Evolutionary conservation across 2,329 filamentous ascomycete species (phyloP).

Genomic region (Paracoccidioides lutzii): DNA sequence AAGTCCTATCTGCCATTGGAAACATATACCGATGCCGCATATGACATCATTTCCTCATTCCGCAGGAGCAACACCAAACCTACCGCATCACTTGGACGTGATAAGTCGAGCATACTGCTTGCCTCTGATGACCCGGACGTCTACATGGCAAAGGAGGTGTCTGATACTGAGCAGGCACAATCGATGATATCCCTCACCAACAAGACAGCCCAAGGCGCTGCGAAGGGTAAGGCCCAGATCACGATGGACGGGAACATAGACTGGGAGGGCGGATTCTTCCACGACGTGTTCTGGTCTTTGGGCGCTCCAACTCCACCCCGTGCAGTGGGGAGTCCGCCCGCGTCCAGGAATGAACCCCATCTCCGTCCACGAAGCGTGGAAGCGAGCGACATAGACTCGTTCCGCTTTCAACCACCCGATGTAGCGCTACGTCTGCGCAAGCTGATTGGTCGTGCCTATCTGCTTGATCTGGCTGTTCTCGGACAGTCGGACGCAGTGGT

Average conservation of each 20-base stretch:
- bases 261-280: slow-evolving; percentile 82
- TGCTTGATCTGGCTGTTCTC: slow-evolving; percentile 67
- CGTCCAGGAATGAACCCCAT: slow-evolving; percentile 12
- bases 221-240: slow-evolving; percentile 1
- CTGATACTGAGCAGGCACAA: slow-evolving; percentile 48
- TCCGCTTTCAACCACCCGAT: slow-evolving; percentile 17
- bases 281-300: slow-evolving; percentile 67
- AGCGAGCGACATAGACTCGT: slow-evolving; percentile 7
- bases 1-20: slow-evolving; percentile 66
- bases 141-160: slow-evolving; percentile 52
- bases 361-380: slow-evolving; percentile 2
- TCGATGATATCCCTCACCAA: slow-evolving; percentile 64
- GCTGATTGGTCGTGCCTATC: slow-evolving; percentile 65
- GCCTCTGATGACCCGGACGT: slow-evolving; percentile 74
- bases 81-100: slow-evolving; percentile 32
- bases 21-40: slow-evolving; percentile 50
- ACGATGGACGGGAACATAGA: slow-evolving; percentile 59
- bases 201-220: slow-evolving; percentile 46
- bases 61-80: slow-evolving; percentile 14
- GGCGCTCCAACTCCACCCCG: slow-evolving; percentile 39
- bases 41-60: slow-evolving; percentile 40
- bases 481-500: slow-evolving; percentile 57
- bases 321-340: slow-evolving; percentile 20
- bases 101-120: slow-evolving; percentile 39
- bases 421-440: slow-evolving; percentile 54